Evolutionary conservation across 805 yeast species (phyloP), one percentile per base, ranked within the genome.

Genomic region (Torulaspora microellipsoides): DNA sequence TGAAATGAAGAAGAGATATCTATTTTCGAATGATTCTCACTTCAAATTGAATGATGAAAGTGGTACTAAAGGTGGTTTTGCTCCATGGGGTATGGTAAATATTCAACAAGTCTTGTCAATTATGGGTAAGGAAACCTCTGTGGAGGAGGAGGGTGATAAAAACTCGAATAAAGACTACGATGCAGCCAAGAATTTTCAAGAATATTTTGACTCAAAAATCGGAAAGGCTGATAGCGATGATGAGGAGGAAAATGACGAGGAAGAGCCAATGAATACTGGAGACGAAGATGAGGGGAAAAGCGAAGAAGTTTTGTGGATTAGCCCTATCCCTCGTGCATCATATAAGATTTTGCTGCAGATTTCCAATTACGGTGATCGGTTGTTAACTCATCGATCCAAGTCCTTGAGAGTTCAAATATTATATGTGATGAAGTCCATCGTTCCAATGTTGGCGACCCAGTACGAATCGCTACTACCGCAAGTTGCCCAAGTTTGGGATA

Each of bases 351-450:
- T 85, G 1, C 76, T 80, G 34, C 77, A 77, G 42, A 79, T 91
- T 3, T 69, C 80, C 41, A 74, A 70, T 5, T 86, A 88, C 58
- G 83, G 91, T 6, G 84, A 85, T 42, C 68, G 86, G 45, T 70
- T 78, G 25, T 64, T 87, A 30, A 79, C 86, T 2, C 93, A 85
- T 53, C 76, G 77, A 1, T 82, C 95, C 0, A 61, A 72, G 2
- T 64, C 71, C 2, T 61, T 91, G 27, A 73, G 77, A 34, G 58
- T 75, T 3, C 81, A 78, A 46, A 72, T 88, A 5, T 59, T 90
- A 42, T 68, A 64, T 27, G 71, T 85, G 1, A 58, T 76, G 14
- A 53, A 61, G 5, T 60, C 66, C 13, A 62, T 72, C 0, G 46
- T 78, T 3, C 83, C 84, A 0, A 56, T 81, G 20, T 60, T 85